Evolutionary conservation across 352 stramenopile genomes (phyloP), one percentile per base, ranked within the genome.

Genomic region (Peronosclerospora sorghi): DNA sequence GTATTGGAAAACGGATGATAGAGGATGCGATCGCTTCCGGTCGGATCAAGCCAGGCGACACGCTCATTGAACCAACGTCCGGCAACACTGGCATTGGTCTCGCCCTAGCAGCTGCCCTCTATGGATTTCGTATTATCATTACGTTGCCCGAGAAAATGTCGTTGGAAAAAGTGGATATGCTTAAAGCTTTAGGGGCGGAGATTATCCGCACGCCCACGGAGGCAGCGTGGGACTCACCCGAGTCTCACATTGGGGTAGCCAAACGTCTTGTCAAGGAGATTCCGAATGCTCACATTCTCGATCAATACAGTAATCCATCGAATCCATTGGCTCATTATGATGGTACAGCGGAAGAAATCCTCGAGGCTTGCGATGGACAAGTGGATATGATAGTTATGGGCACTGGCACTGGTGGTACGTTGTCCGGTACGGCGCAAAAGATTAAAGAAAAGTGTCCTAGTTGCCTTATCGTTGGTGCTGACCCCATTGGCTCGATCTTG

Each of bases 11-110:
- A 51, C 80, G 82, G 37, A 96, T 97, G 85, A 68, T 97, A 15
- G 77, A 96, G 41, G 88, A 97, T 45, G 92, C 95, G 13, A 94
- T 98, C 64, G 65, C 68, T 12, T 65, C 62, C 1, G 94, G 94
- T 8, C 65, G 73, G 15, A 96, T 98, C 46, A 95, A 95, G 41
- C 80, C 81, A 1, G 95, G 95, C 7, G 89, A 97, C 56, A 98
- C 89, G 23, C 63, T 98, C 12, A 97, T 98, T 35, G 95, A 99
- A 63, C 94, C 95, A 3, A 99, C 96, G 20, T 97, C 82, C 13
- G 96, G 95, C 30, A 99, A 99, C 65, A 99, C 95, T 5, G 83
- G 96, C 21, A 98, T 99, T 52, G 96, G 93, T 17, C 65, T 99
- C 28, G 96, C 96, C 20, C 84, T 99, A 51, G 93, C 95, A 2